Conservation (phyloP, 179 eudicot genomes). For the Vitellaria paradoxa region DNA sequence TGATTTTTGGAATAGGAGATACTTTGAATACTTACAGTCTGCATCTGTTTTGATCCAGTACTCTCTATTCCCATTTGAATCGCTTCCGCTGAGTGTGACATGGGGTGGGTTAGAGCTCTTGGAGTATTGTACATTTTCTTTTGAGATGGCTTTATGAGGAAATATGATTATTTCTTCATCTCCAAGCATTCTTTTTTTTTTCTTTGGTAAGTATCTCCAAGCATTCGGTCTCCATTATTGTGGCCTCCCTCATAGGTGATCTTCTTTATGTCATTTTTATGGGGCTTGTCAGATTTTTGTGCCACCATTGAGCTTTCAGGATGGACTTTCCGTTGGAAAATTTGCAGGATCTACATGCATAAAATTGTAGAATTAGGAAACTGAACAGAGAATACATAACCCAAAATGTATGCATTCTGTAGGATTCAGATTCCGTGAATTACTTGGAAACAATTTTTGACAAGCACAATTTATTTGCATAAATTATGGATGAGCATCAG, state of each 20-base stretch:
- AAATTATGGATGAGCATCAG: neutral
- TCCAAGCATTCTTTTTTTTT: constrained; percentile 27
- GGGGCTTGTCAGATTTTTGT: constrained; percentile 34
- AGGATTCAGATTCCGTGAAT: neutral
- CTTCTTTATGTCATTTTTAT: constrained; percentile 33
- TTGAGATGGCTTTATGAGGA: constrained; percentile 34
- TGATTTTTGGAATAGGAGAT: neutral
- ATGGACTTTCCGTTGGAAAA: constrained; percentile 82
- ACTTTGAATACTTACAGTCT: constrained; percentile 63
- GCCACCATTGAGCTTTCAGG: constrained; percentile 51
- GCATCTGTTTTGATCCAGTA: constrained; percentile 90
- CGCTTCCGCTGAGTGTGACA: constrained; percentile 28
- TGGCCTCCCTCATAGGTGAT: constrained; percentile 27
- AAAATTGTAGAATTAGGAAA: constrained; percentile 1
- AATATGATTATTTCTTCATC: constrained; percentile 35
- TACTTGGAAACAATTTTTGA: neutral
- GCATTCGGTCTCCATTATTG: constrained; percentile 30
- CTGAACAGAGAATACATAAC: neutral
- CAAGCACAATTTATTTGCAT: neutral
- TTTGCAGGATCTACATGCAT: constrained; percentile 55
- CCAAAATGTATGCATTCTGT: neutral
- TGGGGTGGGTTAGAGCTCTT: constrained; percentile 42
- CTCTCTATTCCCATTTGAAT: constrained; percentile 53
- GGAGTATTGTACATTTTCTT: constrained; percentile 24
- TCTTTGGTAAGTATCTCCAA: constrained; percentile 26